These are phyloP conservation scores for Haberlea rhodopensis DNA, from an alignment of 257 asterid species.

Conservation along the genomic window DNA sequence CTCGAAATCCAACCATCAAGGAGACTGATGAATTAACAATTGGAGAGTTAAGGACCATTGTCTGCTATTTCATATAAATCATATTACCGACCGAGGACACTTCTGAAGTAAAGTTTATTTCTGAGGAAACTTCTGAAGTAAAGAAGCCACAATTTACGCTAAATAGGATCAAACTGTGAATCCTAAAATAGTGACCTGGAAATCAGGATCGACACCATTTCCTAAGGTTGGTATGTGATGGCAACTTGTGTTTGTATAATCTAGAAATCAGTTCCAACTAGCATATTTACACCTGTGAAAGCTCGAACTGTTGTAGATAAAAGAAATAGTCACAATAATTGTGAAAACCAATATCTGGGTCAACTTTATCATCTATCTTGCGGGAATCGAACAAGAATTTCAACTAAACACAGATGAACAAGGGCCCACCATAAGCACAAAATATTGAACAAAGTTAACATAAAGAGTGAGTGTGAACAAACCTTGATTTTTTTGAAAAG, in stretches of 20 bases:
- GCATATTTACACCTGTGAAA: conserved; percentile 4
- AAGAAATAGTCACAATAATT: conserved; percentile 2
- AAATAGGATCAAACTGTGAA: neutral
- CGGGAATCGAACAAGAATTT: conserved; percentile 12
- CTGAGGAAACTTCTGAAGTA: neutral
- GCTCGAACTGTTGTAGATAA: conserved; percentile 10
- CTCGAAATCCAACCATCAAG: neutral
- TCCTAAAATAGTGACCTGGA: neutral
- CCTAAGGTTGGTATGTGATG: neutral
- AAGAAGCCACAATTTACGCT: neutral
- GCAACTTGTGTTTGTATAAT: conserved; percentile 15
- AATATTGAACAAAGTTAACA: neutral
- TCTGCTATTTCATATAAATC: neutral
- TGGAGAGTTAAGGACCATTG: neutral
- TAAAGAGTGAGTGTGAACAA: conserved; percentile 6
- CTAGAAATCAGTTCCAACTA: neutral
- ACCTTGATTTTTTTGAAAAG: conserved; percentile 98
- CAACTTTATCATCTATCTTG: conserved; percentile 3
- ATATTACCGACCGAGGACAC: too few species aligned
- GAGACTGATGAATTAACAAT: neutral
- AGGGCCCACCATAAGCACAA: neutral
- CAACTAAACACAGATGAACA: neutral
- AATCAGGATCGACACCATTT: neutral
- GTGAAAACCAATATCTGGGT: neutral
- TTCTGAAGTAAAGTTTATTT: neutral